Evolutionary conservation across 1,284 basidiomycete genomes (phyloP).

Genomic region (Sporisorium reilianum): DNA sequence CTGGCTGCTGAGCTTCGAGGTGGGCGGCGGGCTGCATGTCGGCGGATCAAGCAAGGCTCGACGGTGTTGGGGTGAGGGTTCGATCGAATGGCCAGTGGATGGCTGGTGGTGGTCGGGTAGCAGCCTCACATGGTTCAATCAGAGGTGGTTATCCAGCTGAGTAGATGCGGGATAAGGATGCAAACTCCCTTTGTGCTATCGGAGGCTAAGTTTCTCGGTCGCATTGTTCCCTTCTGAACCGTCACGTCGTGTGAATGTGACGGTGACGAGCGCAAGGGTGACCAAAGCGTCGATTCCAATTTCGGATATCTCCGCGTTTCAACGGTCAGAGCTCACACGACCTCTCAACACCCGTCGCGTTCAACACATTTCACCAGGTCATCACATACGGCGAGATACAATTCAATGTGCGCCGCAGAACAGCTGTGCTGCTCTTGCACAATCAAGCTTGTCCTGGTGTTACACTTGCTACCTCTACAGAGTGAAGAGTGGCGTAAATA

Average conservation of each 20-base stretch:
- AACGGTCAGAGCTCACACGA: too few species aligned
- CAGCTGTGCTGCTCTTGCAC: too few species aligned
- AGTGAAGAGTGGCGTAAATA: background rate
- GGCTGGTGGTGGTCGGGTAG: background rate
- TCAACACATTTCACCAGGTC: too few species aligned
- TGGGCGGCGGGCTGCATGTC: background rate
- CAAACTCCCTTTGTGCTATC: background rate
- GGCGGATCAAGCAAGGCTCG: background rate
- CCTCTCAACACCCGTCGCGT: too few species aligned
- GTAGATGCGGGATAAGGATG: background rate
- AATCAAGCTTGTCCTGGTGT: too few species aligned
- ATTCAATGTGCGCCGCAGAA: too few species aligned
- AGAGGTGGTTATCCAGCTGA: background rate
- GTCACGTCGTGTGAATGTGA: too few species aligned
- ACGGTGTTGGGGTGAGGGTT: background rate
- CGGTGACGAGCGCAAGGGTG: too few species aligned
- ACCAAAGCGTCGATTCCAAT: background rate
- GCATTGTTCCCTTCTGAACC: too few species aligned
- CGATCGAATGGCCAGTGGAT: background rate
- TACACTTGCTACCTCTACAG: background rate
- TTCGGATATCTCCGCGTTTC: background rate
- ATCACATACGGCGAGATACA: too few species aligned
- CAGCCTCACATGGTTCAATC: background rate
- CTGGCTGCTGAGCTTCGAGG: background rate
- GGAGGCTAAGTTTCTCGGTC: too few species aligned